phyloP scores from a whole-genome alignment of 805 yeast genomes.

The Komagataella phaffii region DNA sequence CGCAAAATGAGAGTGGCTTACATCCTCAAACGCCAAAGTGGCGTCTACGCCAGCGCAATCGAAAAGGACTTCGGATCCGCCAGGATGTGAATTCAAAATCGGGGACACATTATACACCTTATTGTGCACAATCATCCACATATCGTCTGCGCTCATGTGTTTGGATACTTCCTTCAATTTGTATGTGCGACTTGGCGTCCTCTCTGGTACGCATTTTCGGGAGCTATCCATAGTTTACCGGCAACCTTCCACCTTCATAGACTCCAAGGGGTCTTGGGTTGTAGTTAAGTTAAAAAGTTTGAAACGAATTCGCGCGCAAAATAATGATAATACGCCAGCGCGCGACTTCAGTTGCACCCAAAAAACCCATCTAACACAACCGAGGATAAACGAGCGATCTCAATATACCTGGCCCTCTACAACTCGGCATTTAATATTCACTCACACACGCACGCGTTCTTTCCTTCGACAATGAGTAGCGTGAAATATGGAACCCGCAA shows the following conservation, averaged over 20 bases:
- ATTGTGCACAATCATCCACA: constrained; percentile 63
- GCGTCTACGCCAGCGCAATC: constrained; percentile 80
- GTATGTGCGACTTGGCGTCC: constrained; percentile 4
- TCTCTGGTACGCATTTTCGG: neutral
- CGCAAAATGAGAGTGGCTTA: constrained; percentile 67
- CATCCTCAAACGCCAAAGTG: constrained; percentile 54
- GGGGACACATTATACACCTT: constrained; percentile 52
- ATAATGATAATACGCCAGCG: neutral
- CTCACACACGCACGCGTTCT: neutral
- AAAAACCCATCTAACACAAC: neutral
- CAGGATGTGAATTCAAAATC: constrained; percentile 56
- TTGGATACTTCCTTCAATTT: constrained; percentile 30
- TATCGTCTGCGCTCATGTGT: constrained; percentile 34
- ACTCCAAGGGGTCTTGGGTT: neutral
- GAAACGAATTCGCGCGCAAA: neutral
- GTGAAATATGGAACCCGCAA: neutral
- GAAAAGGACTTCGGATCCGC: constrained; percentile 71
- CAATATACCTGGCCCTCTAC: neutral
- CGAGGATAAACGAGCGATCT: neutral
- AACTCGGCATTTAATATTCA: neutral
- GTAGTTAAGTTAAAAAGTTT: neutral
- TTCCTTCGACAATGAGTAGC: neutral
- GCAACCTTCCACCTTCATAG: neutral
- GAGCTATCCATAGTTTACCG: neutral
- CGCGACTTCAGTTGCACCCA: neutral